Evolutionary conservation across 2,329 filamentous ascomycete genomes (phyloP).

Genomic region (Phialophora expanda): DNA sequence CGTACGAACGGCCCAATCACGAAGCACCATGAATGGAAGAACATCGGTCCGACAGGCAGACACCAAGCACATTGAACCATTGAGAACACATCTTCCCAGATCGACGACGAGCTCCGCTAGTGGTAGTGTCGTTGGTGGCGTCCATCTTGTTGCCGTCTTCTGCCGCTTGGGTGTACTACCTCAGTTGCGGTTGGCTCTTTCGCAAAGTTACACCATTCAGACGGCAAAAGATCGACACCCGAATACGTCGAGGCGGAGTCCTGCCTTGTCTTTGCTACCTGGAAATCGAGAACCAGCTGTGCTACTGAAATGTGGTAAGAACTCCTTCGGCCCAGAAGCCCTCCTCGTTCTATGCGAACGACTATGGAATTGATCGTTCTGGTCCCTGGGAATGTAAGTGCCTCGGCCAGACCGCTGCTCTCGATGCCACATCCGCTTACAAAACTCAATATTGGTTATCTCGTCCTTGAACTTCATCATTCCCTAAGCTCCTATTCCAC

Average conservation of each 20-base stretch:
- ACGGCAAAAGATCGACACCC: background rate
- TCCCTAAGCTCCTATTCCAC: background rate
- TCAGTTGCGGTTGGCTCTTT: background rate
- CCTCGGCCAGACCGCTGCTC: background rate
- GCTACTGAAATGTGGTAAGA: background rate
- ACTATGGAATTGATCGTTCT: background rate
- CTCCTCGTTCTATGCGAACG: background rate
- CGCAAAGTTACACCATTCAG: background rate
- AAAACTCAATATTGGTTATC: background rate
- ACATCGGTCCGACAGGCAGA: conserved; percentile 13
- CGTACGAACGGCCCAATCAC: conserved; percentile 18
- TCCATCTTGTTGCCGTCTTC: background rate
- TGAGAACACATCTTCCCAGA: background rate
- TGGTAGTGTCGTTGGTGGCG: background rate
- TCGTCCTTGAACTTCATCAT: background rate
- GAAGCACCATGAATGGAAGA: background rate
- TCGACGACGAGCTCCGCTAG: background rate
- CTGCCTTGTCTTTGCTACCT: background rate
- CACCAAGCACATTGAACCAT: background rate
- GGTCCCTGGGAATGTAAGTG: background rate
- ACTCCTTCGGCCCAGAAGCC: background rate
- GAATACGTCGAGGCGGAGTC: background rate
- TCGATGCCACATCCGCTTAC: background rate
- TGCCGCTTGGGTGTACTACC: background rate
- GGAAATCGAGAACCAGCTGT: background rate